Base-by-base conservation (phyloP, 2,329 filamentous ascomycete genomes). In the Pseudogymnoascus sp. region DNA sequence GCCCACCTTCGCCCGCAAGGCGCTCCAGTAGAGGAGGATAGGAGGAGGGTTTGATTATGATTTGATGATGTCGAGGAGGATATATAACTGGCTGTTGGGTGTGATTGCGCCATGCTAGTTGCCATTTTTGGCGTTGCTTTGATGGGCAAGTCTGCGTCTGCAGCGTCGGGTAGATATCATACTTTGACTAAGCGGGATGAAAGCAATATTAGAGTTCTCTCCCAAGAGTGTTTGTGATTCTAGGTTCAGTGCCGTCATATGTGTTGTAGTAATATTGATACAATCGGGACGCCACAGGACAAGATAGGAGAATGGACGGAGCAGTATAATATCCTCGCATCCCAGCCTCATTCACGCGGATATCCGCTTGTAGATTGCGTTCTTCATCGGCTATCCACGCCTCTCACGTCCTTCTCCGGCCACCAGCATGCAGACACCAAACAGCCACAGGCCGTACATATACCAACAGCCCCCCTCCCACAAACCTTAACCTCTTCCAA, bases 1-100 rank as follows among this genome's bases (percentile, higher is more conserved):
- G 75, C 95, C 95, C 66, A 97, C 86, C 75, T 99, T 97, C 77
- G 93, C 93, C 64, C 87, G 91, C 77, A 88, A 93, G 84, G 85
- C 84, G 63, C 79, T 88, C 69, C 75, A 85, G 77, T 86, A 82
- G 53, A 62, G 18, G n/a, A 37, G 23, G 59, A 60, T 5, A 34
- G n/a, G 9, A 56, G 21, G 28, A 34, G 7, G 28, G n/a, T 1
- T 0, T 12, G n/a, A 34, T 56, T 18, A 56, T 56, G 28, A 56
- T 34, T 56, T 56, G 49, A 56, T 34, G 49, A 56, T 56, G 34
- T 56, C 49, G 49, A 18, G 49, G 5, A 56, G 49, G 49, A 56
- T 56, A 56, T 56, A 56, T 56, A 34, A 34, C 9, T 56, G 28
- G 49, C 28, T 21, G n/a, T 34, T 34, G 25, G 49, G 49, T n/a